phyloP scores from a whole-genome alignment of 495 filamentous ascomycete genomes.

The Pseudevernia furfuracea region DNA sequence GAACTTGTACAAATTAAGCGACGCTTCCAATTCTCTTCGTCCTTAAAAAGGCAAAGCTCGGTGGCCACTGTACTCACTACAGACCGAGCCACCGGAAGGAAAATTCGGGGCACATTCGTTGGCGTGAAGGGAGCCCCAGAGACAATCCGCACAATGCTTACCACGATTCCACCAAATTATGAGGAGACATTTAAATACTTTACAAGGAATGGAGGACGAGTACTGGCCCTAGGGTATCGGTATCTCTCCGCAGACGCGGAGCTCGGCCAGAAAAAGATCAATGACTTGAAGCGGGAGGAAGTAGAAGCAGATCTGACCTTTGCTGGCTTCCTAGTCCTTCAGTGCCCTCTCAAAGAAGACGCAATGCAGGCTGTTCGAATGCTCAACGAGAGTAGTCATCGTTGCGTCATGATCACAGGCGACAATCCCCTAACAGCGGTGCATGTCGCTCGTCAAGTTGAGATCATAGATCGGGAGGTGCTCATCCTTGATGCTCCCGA shows the following conservation, averaged over 20 bases:
- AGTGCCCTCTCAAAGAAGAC: constrained; percentile 94
- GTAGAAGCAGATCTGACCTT: constrained; percentile 79
- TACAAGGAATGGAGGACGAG: constrained; percentile 86
- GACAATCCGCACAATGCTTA: constrained; percentile 87
- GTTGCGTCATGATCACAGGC: constrained; percentile 98
- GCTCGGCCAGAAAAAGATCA: constrained; percentile 73
- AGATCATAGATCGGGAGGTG: constrained; percentile 94
- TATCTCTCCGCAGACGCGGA: constrained; percentile 75
- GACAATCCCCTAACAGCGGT: constrained; percentile 96
- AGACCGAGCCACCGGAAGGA: constrained; percentile 62
- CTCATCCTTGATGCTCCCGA: constrained; percentile 93
- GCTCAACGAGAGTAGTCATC: constrained; percentile 98
- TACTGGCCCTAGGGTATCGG: constrained; percentile 90
- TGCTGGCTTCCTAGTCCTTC: constrained; percentile 91
- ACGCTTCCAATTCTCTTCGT: constrained; percentile 96
- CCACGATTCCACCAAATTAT: constrained; percentile 74
- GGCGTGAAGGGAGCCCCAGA: constrained; percentile 96
- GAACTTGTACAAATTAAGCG: constrained; percentile 84
- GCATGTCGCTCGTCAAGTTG: constrained; percentile 90
- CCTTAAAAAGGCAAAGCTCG: constrained; percentile 91
- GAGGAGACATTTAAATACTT: constrained; percentile 99
- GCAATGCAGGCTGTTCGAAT: constrained; percentile 88
- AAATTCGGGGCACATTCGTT: constrained; percentile 73
- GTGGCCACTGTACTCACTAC: constrained; percentile 69
- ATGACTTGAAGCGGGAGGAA: constrained; percentile 86